Conservation (phyloP, 805 yeast species). For the Metschnikowia henanensis region DNA sequence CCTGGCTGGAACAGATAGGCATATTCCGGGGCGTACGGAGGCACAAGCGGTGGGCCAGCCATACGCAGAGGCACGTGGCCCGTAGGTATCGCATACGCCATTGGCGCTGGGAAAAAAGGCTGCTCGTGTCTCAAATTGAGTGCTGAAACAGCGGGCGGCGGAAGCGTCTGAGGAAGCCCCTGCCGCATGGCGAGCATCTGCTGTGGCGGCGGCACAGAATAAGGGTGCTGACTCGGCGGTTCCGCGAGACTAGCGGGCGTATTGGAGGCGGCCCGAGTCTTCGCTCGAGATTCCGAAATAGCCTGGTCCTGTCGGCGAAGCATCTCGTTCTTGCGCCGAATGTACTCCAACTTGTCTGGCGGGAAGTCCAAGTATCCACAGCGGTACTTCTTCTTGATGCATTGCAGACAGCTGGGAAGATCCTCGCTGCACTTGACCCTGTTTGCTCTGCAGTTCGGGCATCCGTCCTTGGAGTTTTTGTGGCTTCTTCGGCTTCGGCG, state of each 20-base stretch:
- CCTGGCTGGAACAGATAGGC: neutral
- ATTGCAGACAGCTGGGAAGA: conserved; percentile 40
- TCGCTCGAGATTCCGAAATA: no score
- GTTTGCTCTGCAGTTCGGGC: conserved; percentile 45
- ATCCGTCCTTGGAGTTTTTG: conserved; percentile 32
- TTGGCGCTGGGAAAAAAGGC: neutral
- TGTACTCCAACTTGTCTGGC: conserved; percentile 32
- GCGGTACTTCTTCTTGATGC: conserved; percentile 35
- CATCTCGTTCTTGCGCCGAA: conserved; percentile 34
- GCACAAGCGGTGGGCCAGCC: neutral
- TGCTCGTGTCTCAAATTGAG: neutral
- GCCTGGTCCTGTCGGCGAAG: conserved; percentile 8
- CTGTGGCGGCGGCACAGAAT: neutral
- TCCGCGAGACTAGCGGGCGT: neutral
- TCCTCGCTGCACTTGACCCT: conserved; percentile 46
- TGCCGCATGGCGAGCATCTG: neutral
- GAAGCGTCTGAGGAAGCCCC: neutral
- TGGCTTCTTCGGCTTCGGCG: conserved; percentile 28
- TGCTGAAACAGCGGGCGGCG: neutral
- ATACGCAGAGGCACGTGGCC: neutral
- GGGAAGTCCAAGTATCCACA: conserved; percentile 46
- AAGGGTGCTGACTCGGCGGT: neutral
- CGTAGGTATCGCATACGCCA: neutral
- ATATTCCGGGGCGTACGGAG: neutral
- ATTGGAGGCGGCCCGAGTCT: neutral